Evolutionary conservation across 1,139 yeast genomes (phyloP), one percentile per base, ranked within the genome.

Genomic region (Yamadazyma triangularis): DNA sequence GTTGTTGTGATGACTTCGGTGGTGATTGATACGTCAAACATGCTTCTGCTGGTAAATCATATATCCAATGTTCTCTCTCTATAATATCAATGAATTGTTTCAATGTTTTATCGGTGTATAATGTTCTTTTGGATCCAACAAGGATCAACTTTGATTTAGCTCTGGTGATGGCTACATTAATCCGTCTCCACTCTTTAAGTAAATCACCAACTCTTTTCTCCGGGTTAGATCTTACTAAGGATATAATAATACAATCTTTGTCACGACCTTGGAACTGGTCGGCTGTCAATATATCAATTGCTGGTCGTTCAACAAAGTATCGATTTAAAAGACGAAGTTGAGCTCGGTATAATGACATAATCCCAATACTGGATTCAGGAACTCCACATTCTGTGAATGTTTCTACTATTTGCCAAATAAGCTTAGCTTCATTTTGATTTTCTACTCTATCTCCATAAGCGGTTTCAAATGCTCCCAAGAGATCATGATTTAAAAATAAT

Each of bases 231-330:
- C 96, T 66, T 4, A 89, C 97, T 41, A 91, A 60, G 1, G 97
- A 88, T 5, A 93, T 77, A 2, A 93, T 75, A 10, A 93, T 78
- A 47, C 95, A 81, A 30, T 88, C 93, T 53, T 88, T 91, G 53
- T 93, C 99, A 34, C 96, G 70, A 0, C 98, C 99, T 57, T 93
- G 98, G 44, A 84, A 91, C 42, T 86, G 91, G 54, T 93, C 99
- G 0, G 96, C 97, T 0, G 98, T 93, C 38, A 91, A 62, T 15
- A 86, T 70, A 45, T 91, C 97, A 24, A 91, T 60, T 0, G 65
- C 72, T 3, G 56, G 51, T 12, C 61, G 53, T 2, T 52, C 50
- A 0, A 53, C 39, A 24, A 83, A 60, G 18, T 60, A 53, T 10
- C 71, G 62, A 27, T 65, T 64, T 29, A 87, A 59, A 8, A 77